phyloP scores from a whole-genome alignment of 305 asterid genomes.

The Fraxinus angustifolia region DNA sequence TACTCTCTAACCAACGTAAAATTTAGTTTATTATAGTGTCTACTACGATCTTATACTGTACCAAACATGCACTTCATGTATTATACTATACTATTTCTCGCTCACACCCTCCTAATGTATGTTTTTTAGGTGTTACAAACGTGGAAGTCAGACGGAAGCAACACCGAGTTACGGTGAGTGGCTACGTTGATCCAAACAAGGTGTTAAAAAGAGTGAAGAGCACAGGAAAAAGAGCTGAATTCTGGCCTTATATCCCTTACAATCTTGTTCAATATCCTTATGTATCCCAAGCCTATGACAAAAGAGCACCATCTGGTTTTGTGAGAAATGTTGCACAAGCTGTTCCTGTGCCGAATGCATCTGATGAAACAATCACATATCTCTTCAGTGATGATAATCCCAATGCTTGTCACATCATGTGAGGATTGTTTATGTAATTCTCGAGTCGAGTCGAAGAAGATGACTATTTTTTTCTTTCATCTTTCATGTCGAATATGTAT shows the following conservation, averaged over 20 bases:
- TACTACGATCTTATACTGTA: not conserved
- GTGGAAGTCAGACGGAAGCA: conserved; percentile 75
- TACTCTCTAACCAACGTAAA: not conserved
- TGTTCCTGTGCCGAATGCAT: conserved; percentile 37
- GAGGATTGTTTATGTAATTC: conserved; percentile 21
- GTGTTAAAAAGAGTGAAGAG: conserved; percentile 69
- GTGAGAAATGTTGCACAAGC: conserved; percentile 57
- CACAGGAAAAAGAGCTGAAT: conserved; percentile 86
- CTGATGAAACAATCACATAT: conserved; percentile 51
- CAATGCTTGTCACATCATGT: conserved; percentile 84
- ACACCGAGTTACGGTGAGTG: conserved; percentile 67
- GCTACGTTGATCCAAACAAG: conserved; percentile 61
- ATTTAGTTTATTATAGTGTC: not conserved
- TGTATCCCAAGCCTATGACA: conserved; percentile 66
- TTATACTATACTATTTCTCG: not conserved
- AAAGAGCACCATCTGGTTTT: conserved; percentile 77
- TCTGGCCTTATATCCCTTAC: conserved; percentile 86
- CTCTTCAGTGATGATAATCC: conserved; percentile 90
- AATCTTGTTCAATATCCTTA: conserved; percentile 68
- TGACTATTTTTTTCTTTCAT: not conserved
- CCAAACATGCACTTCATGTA: not conserved
- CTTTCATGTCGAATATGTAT: not conserved
- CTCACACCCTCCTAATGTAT: not conserved
- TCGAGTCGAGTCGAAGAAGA: not conserved
- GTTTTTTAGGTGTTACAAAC: conserved; percentile 55